These are phyloP conservation scores for Epicoccum nigrum DNA, from an alignment of 2,329 filamentous ascomycete species.

Conservation along the genomic window DNA sequence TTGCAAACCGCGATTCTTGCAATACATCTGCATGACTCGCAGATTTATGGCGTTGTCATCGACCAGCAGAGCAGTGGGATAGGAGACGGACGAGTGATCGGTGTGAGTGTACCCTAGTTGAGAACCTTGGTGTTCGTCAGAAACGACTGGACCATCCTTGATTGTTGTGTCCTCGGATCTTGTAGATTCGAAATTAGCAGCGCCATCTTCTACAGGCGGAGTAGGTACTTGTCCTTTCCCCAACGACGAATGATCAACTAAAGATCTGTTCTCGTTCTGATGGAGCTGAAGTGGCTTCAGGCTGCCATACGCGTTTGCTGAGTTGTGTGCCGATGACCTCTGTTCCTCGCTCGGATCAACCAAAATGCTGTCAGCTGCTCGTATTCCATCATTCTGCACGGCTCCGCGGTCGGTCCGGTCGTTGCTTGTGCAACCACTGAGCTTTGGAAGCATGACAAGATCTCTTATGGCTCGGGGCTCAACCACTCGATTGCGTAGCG, in stretches of 20 bases:
- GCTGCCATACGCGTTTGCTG: no score
- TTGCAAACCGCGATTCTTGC: background rate
- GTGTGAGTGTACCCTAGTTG: background rate
- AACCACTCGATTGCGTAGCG: background rate
- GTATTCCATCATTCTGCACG: no score
- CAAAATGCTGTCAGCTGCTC: no score
- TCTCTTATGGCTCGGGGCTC: background rate
- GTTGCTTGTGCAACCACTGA: background rate
- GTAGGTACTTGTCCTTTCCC: no score
- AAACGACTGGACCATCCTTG: no score
- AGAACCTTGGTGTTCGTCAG: no score
- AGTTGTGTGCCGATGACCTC: no score
- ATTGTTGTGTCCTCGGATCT: background rate
- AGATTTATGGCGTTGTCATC: background rate
- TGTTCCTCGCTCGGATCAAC: no score
- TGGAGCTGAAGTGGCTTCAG: no score
- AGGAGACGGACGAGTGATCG: background rate
- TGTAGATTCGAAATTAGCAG: background rate
- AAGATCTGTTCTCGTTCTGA: no score
- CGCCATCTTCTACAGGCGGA: no score
- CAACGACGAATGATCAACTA: no score
- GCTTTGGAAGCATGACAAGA: background rate
- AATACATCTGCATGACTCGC: slow-evolving; percentile 1
- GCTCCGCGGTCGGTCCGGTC: background rate
- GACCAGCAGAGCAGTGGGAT: background rate